Base-by-base conservation (phyloP, 2,329 filamentous ascomycete species). In the Drechslerella coelobrocha region DNA sequence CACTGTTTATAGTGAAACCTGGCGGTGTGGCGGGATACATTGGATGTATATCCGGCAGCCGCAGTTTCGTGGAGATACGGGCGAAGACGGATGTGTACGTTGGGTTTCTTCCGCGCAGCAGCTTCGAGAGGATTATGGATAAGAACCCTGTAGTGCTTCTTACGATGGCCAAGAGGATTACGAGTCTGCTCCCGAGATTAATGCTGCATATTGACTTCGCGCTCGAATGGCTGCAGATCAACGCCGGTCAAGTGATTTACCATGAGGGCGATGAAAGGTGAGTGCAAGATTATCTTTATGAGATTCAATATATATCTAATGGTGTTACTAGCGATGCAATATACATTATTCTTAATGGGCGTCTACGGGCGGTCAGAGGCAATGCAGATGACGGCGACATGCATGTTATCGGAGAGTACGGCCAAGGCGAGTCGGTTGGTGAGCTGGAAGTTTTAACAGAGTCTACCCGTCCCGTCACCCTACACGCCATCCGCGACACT, bases 21-120 rank as follows among this genome's bases (percentile, higher is more conserved):
- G 94, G 94, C 53, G 92, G 92, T 0, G 84, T 99, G 34, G 93
- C 94, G 56, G 95, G 94, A 0, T 99, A 99, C 76, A 87, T 97
- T 29, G 92, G 94, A 3, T 94, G 92, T 0, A 88, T 99, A 17
- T 96, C 94, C 1, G 96, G 92, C 0, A 96, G 97, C 78, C 84
- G 94, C 24, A 99, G 94, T 0, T 97, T 97, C 77, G 94, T 96
- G 19, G 93, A 97, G 77, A 92, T 99, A 1, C 89, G 93, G 37
- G 95, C 94, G 2, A 97, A 97, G 80, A 99, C 95, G 0, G 94
- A 99, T 79, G 94, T 97, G 1, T 97, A 97, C 76, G 94, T 99
- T 12, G 94, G 94, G 0, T 99, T 99, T 74, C 81, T 99, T 10
- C 94, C 94, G 0, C 85, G 92, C 27, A 84, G 87, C 0, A 90